Conservation (phyloP, 2,329 filamentous ascomycete genomes). For the Calycina marina region DNA sequence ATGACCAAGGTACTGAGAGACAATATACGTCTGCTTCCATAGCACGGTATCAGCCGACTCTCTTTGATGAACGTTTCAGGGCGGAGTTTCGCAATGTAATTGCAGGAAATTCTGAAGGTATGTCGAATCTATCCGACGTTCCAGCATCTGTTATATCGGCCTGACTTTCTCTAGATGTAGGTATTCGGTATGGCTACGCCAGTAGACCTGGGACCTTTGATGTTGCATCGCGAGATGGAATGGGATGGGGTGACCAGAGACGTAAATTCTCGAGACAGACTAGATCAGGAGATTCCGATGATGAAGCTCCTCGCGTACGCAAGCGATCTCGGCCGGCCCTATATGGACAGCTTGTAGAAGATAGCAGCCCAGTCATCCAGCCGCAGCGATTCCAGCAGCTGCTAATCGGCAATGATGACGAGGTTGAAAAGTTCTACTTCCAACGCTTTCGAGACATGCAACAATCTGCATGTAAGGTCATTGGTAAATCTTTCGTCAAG, state of each 20-base stretch:
- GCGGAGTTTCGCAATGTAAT: constrained; percentile 8
- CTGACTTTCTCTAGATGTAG: too few species aligned
- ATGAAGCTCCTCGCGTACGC: too few species aligned
- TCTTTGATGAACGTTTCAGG: constrained; percentile 11
- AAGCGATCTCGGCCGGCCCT: constrained; percentile 9
- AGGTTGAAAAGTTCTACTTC: constrained; percentile 45
- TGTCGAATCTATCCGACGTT: too few species aligned
- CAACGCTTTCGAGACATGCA: constrained; percentile 51
- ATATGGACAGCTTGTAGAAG: constrained; percentile 5
- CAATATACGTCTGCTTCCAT: constrained; percentile 14
- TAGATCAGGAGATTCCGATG: too few species aligned
- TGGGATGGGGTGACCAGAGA: too few species aligned
- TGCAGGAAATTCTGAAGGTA: constrained; percentile 2
- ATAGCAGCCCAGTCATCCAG: constrained; percentile 9
- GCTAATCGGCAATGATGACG: constrained; percentile 36
- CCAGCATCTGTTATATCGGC: not conserved
- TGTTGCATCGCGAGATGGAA: too few species aligned
- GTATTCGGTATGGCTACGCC: too few species aligned
- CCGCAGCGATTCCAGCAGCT: constrained; percentile 23
- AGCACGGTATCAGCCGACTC: constrained; percentile 7
- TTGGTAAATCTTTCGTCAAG: constrained; percentile 65
- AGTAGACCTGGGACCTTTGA: too few species aligned
- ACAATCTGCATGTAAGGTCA: constrained; percentile 56
- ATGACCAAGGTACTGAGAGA: constrained; percentile 14
- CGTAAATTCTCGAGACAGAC: too few species aligned